Base-by-base conservation (phyloP, 164 flowering plant genomes). In the Tinospora cordifolia region DNA sequence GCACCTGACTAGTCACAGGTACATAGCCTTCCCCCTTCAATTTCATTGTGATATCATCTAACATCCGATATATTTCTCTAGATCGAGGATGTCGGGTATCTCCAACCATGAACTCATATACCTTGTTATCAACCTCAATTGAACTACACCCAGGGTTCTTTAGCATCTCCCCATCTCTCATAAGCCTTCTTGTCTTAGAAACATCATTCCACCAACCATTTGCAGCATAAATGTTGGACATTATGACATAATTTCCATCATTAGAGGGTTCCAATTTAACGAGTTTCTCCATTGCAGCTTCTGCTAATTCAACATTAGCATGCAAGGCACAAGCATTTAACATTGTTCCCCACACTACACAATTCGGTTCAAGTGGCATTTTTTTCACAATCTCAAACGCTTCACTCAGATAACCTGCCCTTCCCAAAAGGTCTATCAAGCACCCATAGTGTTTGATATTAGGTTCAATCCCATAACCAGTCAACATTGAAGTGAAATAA, bases 91-190 rank as follows among this genome's bases (percentile, higher is more conserved):
- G 82, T 36, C 40, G 34, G 40, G 51, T 58, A 24, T 76, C 79
- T 44, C 79, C 75, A 38, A 75, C 79, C 68, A 51, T 66, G 63
- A 79, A 79, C 59, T 76, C 77, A 66, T 75, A 44, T 47, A 76
- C 72, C 38, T 47, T 54, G 62, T 72, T 66, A 46, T 72, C 72
- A 62, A 74, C 70, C 71, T 76, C 79, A 38, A 74, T 79, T 59
- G 71, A 79, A 72, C 81, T 79, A 41, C 76, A 74, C 11, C 77
- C 77, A 8, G 77, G 80, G 49, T 68, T 68, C 69, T 74, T 74
- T 24, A 38, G 49, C 11, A 78, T 59, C 3, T 78, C 78, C 13
- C 27, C 62, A 2, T 69, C 73, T 36, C 66, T 75, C 75, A 75
- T 78, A 51, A 69, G 40, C 69, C 66, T 72, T 49, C 76, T 69